These are phyloP conservation scores for Phalaenopsis equestris DNA, from an alignment of 106 monocot genomes.

Conservation along the genomic window DNA sequence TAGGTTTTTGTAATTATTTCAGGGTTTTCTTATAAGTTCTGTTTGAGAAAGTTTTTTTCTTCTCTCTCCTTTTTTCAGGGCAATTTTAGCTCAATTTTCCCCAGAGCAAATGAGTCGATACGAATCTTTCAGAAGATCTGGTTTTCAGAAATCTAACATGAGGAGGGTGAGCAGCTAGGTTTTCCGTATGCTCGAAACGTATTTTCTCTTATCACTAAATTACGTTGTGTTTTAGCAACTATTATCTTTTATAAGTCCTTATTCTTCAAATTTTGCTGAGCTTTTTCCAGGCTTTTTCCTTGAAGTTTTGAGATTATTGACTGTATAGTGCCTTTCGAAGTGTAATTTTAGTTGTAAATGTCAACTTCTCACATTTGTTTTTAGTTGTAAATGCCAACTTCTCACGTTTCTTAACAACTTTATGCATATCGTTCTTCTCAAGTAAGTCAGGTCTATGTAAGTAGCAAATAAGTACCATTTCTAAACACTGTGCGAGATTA, in stretches of 20 bases:
- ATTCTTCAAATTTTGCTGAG: neutral
- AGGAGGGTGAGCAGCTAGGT: constrained; percentile 44
- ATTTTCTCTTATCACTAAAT: neutral
- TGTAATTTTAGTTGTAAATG: neutral
- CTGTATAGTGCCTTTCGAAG: neutral
- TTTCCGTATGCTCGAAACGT: neutral
- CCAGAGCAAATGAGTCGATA: constrained; percentile 95
- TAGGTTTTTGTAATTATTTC: neutral
- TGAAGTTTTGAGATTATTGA: neutral
- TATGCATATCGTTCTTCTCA: neutral
- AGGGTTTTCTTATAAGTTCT: neutral
- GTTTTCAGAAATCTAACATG: constrained; percentile 95
- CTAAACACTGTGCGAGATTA: neutral
- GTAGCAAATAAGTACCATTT: neutral
- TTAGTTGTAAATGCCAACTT: neutral
- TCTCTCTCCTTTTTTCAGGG: constrained; percentile 28
- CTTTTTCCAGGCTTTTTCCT: neutral
- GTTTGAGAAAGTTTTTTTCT: neutral
- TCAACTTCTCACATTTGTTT: neutral
- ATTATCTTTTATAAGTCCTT: neutral
- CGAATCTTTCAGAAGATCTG: constrained; percentile 95
- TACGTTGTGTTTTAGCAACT: neutral
- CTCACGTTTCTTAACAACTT: neutral
- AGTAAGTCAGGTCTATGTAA: neutral
- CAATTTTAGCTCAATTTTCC: constrained; percentile 71